Percentiles rank a stretch among this genome's conserved stretches.
These are phyloP conservation scores for Neocatenulostroma microsporum DNA, from an alignment of 2,329 filamentous ascomycete genomes.

Conservation along the genomic window DNA sequence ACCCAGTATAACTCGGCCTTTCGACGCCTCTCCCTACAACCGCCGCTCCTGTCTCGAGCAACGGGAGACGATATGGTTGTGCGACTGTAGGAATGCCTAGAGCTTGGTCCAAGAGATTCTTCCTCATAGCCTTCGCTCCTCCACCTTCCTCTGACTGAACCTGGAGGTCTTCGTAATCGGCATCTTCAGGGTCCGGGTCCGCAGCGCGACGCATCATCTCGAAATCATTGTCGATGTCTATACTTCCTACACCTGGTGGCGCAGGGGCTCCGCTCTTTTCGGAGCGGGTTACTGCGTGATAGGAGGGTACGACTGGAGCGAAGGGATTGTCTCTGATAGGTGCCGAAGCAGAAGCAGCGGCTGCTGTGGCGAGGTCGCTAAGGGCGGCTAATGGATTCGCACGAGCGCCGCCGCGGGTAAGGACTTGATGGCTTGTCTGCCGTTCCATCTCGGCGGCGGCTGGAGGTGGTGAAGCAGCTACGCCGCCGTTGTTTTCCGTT, in stretches of 20 bases:
- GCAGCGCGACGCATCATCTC: slow-evolving; percentile 36
- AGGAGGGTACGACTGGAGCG: slow-evolving; percentile 39
- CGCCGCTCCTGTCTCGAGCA: slow-evolving; percentile 30
- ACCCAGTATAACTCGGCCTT: slow-evolving; percentile 26
- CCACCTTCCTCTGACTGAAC: no score
- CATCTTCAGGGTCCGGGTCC: slow-evolving; percentile 17
- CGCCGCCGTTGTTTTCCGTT: slow-evolving; percentile 22
- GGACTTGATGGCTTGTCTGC: slow-evolving; percentile 49
- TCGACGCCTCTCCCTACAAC: slow-evolving; percentile 26
- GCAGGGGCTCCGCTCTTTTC: slow-evolving; percentile 42
- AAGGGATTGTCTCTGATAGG: slow-evolving; percentile 33
- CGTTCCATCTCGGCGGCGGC: slow-evolving; percentile 50
- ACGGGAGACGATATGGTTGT: slow-evolving; percentile 30
- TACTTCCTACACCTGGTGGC: slow-evolving; percentile 34
- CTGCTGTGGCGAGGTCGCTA: slow-evolving; percentile 46
- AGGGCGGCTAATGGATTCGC: slow-evolving; percentile 45
- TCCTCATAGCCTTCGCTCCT: no score
- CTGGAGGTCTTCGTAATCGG: slow-evolving; percentile 4
- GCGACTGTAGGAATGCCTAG: slow-evolving; percentile 23
- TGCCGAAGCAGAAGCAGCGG: slow-evolving; percentile 23
- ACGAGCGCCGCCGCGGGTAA: slow-evolving; percentile 42
- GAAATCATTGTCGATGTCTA: slow-evolving; percentile 44
- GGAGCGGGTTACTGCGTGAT: slow-evolving; percentile 39
- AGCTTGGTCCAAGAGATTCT: slow-evolving; percentile 32
- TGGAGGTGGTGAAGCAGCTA: slow-evolving; percentile 21